Evolutionary conservation across 2,329 filamentous ascomycete species (phyloP), one percentile per base, ranked within the genome.

Genomic region (Colletotrichum noveboracense): DNA sequence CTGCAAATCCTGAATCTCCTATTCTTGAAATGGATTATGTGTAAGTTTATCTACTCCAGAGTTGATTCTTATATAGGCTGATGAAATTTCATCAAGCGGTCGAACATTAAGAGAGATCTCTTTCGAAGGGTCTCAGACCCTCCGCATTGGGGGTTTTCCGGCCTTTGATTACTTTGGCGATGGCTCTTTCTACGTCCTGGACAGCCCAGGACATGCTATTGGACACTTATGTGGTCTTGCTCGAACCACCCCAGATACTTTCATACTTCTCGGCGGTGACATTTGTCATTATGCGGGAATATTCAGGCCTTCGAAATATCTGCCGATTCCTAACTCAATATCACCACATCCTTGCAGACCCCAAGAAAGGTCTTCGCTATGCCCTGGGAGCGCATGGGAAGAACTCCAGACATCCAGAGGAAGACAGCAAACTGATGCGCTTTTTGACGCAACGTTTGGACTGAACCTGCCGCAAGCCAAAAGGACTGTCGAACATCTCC

Each of bases 121-220:
- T 24, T 84, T 84, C 68, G 34, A 76, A 28, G 66, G 75, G 2
- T 55, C 66, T 5, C 24, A 77, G 12, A 70, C 78, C 9, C 71
- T 83, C 30, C 82, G 79, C 52, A 85, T 87, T 58, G 85, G 84
- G 1, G 71, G 78, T 1, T 86, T 85, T 70, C 80, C 80, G 21
- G 84, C 86, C 0, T 80, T 83, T 64, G 86, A 87, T 79, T 86
- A 84, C 76, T 87, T 87, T 72, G 84, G 82, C 12, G 86, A 87
- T 43, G 85, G 86, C 2, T 84, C 81, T 1, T 84, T 87, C 67
- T 87, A 86, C 71, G 76, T 87, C 3, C 78, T 88, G 1, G 84
- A 88, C 73, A 83, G 78, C 4, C 86, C 85, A 0, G 85, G 85
- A 2, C 86, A 87, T 74, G 81, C 84, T 5, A 74, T 85, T 3